phyloP scores from a whole-genome alignment of 2,329 filamentous ascomycete genomes.

The Fusarium compactum region DNA sequence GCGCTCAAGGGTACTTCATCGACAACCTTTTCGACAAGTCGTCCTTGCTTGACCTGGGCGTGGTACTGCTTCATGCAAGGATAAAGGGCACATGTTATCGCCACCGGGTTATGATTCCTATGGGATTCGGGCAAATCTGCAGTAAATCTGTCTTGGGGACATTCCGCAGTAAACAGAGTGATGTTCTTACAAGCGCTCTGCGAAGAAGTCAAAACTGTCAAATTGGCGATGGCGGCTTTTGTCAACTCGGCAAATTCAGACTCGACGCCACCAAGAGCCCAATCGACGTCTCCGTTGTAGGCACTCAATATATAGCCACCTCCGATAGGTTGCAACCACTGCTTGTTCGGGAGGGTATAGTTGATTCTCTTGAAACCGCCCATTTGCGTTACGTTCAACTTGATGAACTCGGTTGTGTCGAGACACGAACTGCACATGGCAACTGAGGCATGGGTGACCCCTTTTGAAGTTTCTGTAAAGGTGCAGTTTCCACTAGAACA shows the following conservation, averaged over 20 bases:
- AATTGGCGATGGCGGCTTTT: neutral
- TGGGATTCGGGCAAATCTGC: fast-evolving
- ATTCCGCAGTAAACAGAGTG: neutral
- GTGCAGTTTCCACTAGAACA: constrained; percentile 18
- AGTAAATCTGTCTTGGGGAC: neutral
- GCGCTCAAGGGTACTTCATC: neutral
- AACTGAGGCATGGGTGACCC: constrained; percentile 3
- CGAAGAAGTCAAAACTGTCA: neutral
- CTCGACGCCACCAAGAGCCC: neutral
- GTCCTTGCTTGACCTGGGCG: neutral
- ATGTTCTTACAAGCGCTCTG: neutral
- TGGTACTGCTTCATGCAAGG: constrained; percentile 18
- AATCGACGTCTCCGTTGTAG: neutral
- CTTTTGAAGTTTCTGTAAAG: neutral
- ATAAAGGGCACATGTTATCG: constrained; percentile 2
- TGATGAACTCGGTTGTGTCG: constrained; percentile 1
- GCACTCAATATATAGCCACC: neutral
- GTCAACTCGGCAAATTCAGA: neutral
- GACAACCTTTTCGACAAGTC: neutral
- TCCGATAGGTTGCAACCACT: neutral
- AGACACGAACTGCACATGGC: constrained; percentile 16
- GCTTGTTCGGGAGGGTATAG: neutral
- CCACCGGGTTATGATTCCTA: neutral
- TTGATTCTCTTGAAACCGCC: fast-evolving
- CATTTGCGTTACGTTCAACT: fast-evolving